These are phyloP conservation scores for Fulvia fulva DNA, from an alignment of 2,329 filamentous ascomycete genomes.

Conservation along the genomic window DNA sequence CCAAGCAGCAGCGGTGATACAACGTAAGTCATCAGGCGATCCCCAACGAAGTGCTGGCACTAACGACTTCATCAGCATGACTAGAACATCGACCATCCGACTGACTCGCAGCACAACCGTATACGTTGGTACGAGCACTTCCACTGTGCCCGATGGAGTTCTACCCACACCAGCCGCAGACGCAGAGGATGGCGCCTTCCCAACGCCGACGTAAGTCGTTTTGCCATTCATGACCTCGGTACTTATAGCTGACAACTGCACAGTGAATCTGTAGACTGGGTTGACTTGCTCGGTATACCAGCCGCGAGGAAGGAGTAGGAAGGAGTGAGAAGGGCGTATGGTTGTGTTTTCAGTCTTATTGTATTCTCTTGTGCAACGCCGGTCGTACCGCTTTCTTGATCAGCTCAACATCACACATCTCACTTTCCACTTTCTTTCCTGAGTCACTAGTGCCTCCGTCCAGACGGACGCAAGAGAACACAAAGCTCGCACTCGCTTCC, in stretches of 20 bases:
- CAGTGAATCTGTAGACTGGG: conserved; percentile 13
- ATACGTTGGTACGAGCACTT: conserved; percentile 20
- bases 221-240: background rate
- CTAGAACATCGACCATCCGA: conserved; percentile 17
- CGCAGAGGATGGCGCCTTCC: conserved; percentile 4
- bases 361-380: background rate
- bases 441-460: no score
- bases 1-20: conserved; percentile 4
- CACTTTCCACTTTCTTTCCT: background rate
- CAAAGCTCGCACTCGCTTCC: background rate
- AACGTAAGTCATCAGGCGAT: conserved; percentile 21
- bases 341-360: background rate
- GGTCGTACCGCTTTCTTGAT: background rate
- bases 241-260: background rate
- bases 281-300: conserved; percentile 9
- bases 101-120: conserved; percentile 22
- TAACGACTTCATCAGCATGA: conserved; percentile 5
- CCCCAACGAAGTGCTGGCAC: background rate
- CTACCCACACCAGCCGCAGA: background rate
- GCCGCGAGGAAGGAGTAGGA: background rate
- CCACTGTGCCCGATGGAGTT: conserved; percentile 12
- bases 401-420: background rate
- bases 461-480: background rate
- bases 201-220: conserved; percentile 12
- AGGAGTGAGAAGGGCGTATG: background rate